Percentiles rank a stretch among this genome's conserved stretches.
Conservation (phyloP, 2,329 filamentous ascomycete species). For the Penicillium sp. region DNA sequence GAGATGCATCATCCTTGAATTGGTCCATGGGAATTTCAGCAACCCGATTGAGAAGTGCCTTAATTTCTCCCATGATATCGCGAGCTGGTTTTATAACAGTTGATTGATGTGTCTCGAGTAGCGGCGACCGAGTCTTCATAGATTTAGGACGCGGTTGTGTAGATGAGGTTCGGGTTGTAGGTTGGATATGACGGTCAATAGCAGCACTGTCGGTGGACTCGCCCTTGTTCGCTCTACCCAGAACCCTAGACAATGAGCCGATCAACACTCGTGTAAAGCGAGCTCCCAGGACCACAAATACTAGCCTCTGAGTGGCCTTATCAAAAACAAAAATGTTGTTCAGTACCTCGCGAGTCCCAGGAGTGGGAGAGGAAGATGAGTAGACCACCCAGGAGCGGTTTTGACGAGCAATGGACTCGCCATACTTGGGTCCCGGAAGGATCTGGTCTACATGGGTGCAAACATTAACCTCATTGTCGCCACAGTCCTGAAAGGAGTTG, state of each 20-base stretch:
- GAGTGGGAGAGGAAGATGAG: not conserved
- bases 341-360: conserved; percentile 9
- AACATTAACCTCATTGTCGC: conserved; percentile 20
- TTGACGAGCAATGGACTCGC: conserved; percentile 9
- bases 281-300: conserved; percentile 20
- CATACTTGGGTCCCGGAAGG: conserved; percentile 15
- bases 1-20: not conserved
- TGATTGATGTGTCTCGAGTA: not conserved
- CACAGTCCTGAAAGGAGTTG: conserved; percentile 19
- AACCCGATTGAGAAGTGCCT: not conserved
- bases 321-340: conserved; percentile 26
- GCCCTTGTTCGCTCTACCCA: not conserved
- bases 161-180: not conserved
- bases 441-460: conserved; percentile 15
- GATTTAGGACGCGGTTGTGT: not conserved
- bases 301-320: conserved; percentile 13
- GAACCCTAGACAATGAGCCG: not conserved
- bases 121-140: not conserved
- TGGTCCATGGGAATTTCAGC: not conserved
- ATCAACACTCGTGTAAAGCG: not conserved
- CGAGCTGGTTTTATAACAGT: not conserved
- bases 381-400: not conserved
- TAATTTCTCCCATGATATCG: not conserved
- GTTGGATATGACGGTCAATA: not conserved
- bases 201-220: conserved; percentile 13